Conservation (phyloP, 2,329 filamentous ascomycete genomes). For the Diaporthe ampelina region DNA sequence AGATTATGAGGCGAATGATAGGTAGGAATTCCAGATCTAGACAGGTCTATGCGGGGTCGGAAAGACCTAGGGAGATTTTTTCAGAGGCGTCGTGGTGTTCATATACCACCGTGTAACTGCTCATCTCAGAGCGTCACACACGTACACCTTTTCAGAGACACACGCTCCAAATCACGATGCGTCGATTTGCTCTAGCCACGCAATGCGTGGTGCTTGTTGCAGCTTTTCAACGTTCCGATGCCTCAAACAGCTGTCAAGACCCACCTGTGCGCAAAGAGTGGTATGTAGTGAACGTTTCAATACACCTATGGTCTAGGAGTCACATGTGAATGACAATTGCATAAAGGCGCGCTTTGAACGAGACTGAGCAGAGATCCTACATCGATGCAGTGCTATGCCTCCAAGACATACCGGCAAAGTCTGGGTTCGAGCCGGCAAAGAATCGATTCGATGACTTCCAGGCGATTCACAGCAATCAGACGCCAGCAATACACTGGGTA, state of each 20-base stretch:
- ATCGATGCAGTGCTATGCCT: slow-evolving; percentile 1
- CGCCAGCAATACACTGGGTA: not conserved
- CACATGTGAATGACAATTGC: too few relatives aligned
- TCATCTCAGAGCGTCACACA: too few relatives aligned
- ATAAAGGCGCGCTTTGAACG: not conserved
- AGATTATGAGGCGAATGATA: not conserved
- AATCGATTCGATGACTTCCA: slow-evolving; percentile 11
- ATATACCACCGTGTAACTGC: not conserved
- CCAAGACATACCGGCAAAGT: not conserved
- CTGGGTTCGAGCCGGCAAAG: not conserved
- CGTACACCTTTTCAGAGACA: not conserved
- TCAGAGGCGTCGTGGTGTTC: not conserved
- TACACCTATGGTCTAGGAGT: too few relatives aligned
- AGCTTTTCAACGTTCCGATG: not conserved
- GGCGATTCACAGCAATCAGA: not conserved
- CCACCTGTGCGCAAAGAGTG: slow-evolving; percentile 3
- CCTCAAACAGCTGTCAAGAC: not conserved
- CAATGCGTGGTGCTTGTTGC: not conserved
- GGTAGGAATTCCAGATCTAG: not conserved
- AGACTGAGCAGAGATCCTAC: not conserved
- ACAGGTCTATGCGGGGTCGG: not conserved
- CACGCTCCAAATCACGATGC: not conserved
- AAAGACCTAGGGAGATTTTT: too few relatives aligned
- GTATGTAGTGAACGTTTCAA: not conserved
- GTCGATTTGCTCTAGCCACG: not conserved